Evolutionary conservation across 2,329 filamentous ascomycete genomes (phyloP), one percentile per base, ranked within the genome.

Genomic region (Chaetomiaceae sp.): DNA sequence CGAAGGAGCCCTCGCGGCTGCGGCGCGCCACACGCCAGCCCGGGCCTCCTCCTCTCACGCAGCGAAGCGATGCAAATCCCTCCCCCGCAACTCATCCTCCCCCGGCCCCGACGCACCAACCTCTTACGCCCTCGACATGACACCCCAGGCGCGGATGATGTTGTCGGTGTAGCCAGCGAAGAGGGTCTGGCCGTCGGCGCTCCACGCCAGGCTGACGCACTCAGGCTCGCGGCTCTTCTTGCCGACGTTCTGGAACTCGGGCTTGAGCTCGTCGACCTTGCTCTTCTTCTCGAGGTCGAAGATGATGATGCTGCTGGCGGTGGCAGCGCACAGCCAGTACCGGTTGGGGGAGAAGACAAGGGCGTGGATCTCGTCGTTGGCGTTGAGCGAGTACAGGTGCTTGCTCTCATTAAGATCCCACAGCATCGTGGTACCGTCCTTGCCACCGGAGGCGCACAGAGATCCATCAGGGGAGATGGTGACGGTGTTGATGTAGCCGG

Each of bases 241-340:
- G 78, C 90, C 88, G 70, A 89, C 85, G 70, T 89, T 81, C 68
- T 89, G 79, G 79, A 93, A 95, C 73, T 98, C 93, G 62, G 91
- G 91, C 86, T 95, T 96, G 73, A 98, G 84, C 84, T 97, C 93
- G 66, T 97, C 91, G 68, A 97, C 91, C 86, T 96, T 97, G 86
- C 85, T 94, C 90, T 98, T 98, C 90, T 98, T 98, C 88, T 98
- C 93, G 62, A 98, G 84, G 69, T 98, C 93, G 78, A 98, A 98
- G 82, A 98, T 97, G 83, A 96, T 96, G 83, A 98, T 97, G 82
- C 83, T 89, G 77, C 82, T 88, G 69, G 88, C 81, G 57, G 93
- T 98, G 70, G 93, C 93, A 69, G 93, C 93, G 83, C 93, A 98
- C 63, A 98, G 85, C 93, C 93, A 98, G 88, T 98, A 98, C 74